phyloP scores from a whole-genome alignment of 768 basidiomycete species.

The Amanita exitialis region DNA sequence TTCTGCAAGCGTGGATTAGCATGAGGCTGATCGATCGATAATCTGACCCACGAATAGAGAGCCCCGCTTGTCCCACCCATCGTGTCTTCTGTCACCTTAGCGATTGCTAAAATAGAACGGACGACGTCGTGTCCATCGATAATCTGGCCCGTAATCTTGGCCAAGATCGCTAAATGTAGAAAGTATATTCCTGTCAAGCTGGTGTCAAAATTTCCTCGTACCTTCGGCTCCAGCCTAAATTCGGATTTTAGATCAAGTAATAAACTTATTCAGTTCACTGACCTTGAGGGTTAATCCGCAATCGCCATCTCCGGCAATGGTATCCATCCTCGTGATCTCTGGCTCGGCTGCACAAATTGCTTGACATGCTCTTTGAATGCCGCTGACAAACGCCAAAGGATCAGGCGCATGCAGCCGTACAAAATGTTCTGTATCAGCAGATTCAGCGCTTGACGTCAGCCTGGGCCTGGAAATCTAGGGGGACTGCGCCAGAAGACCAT shows the following conservation, averaged over 20 bases:
- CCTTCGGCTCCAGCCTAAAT: conserved; percentile 60
- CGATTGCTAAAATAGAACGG: conserved; percentile 53
- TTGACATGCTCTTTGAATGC: conserved; percentile 49
- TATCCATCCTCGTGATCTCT: conserved; percentile 88
- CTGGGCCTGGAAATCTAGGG: conserved; percentile 16
- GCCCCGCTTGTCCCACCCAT: conserved; percentile 95
- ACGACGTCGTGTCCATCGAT: conserved; percentile 60
- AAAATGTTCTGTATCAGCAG: neutral
- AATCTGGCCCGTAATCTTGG: conserved; percentile 40
- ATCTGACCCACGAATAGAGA: conserved; percentile 66
- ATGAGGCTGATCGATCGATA: neutral
- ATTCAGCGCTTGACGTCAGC: neutral
- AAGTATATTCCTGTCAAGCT: neutral
- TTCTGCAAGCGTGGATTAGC: conserved; percentile 32
- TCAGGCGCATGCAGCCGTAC: conserved; percentile 24
- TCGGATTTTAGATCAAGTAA: neutral
- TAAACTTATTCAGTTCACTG: neutral
- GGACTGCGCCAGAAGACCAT: conserved; percentile 48
- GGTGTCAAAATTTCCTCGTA: conserved; percentile 14
- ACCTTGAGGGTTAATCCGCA: conserved; percentile 46
- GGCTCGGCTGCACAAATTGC: conserved; percentile 71
- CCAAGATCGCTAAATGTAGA: conserved; percentile 40
- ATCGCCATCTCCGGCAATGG: conserved; percentile 84
- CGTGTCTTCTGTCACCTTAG: conserved; percentile 66
- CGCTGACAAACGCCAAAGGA: conserved; percentile 37